phyloP scores from a whole-genome alignment of 768 basidiomycete genomes.

The Tephrocybe sp. region DNA sequence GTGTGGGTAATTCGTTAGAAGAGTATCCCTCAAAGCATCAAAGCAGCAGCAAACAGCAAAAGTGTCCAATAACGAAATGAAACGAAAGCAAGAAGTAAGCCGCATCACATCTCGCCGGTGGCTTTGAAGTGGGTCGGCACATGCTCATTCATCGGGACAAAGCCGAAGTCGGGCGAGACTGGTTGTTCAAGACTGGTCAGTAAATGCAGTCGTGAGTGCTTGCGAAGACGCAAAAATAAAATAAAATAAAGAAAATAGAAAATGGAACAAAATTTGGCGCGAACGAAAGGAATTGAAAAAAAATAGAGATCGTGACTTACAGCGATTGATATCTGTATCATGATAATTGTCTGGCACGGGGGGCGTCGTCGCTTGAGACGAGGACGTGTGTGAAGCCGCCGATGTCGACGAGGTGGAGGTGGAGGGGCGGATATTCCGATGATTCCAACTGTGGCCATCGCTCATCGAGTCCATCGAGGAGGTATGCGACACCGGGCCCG shows the following conservation, averaged over 20 bases:
- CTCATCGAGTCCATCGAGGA: constrained; percentile 44
- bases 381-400: constrained; percentile 73
- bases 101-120: constrained; percentile 46
- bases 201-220: constrained; percentile 37
- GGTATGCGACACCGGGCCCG: constrained; percentile 42
- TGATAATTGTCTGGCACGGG: constrained; percentile 69
- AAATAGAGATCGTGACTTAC: constrained; percentile 49
- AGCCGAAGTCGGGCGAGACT: constrained; percentile 88
- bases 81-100: constrained; percentile 17
- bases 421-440: constrained; percentile 65
- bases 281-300: not conserved
- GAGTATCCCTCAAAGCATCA: constrained; percentile 13
- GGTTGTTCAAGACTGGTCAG: constrained; percentile 45
- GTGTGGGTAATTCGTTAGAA: not conserved
- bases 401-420: constrained; percentile 78
- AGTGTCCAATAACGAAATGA: constrained; percentile 17
- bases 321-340: constrained; percentile 79
- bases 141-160: constrained; percentile 80
- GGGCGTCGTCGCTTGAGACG: constrained; percentile 80
- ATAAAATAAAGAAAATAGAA: constrained; percentile 15
- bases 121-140: constrained; percentile 64
- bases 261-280: constrained; percentile 2
- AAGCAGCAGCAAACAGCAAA: constrained; percentile 11
- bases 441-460: constrained; percentile 46
- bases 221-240: constrained; percentile 18